Evolutionary conservation across 1,139 yeast genomes (phyloP), one percentile per base, ranked within the genome.

Genomic region (Saccharomyces hybrid): DNA sequence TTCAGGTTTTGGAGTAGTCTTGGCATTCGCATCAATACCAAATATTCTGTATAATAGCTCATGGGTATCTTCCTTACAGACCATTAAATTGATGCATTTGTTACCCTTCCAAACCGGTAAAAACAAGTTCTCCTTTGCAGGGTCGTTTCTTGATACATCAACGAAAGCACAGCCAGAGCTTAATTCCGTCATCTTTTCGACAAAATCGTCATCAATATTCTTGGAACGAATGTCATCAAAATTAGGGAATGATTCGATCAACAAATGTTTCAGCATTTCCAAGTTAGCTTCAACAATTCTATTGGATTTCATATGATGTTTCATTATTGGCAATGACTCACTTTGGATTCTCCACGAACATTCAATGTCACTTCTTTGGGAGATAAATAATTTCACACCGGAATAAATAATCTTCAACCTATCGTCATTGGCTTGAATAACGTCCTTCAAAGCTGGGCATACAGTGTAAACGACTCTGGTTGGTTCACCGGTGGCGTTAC

Each of bases 401-500:
- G 95, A 88, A 65, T 91, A 96, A 50, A 93, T 83, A 58, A 93
- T 79, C 77, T 91, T 91, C 68, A 91, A 75, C 70, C 87, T 88
- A 66, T 81, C 83, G 54, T 88, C 95, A 64, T 87, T 83, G 42
- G 79, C 77, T 56, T 80, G 76, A 59, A 95, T 78, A 54, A 88
- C 78, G 44, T 86, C 80, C 64, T 81, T 84, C 57, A 91, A 75
- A 26, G 82, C 75, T 49, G 97, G 95, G 11, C 91, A 77, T 25
- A 88, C 95, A 67, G 87, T 87, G 73, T 95, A 95, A 53, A 95
- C 88, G 46, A 95, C 84, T 73, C 98, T 83, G 30, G 89, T 78
- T 57, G 99, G 97, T 68, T 90, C 97, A 56, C 98, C 99, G 16
- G 96, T 85, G 44, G 95, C 93, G 70, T 95, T 95, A 75, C 99